phyloP scores from a whole-genome alignment of 2,329 filamentous ascomycete genomes.

The Laburnicola sp. region DNA sequence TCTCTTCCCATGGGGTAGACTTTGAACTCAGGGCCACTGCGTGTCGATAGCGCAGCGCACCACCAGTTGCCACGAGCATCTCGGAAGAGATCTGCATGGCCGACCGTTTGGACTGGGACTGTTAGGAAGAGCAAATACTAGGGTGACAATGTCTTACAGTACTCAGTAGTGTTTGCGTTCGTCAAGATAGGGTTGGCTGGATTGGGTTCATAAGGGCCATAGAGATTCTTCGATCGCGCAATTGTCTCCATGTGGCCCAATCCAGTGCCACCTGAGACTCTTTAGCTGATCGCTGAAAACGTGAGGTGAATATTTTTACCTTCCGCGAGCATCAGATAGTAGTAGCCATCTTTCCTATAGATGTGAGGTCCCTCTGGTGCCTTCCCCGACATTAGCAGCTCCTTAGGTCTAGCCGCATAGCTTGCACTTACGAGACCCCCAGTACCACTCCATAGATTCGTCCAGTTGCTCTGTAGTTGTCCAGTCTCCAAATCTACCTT shows the following conservation, averaged over 20 bases:
- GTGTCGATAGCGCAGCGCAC: constrained; percentile 31
- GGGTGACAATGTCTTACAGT: constrained; percentile 27
- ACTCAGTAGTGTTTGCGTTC: constrained; percentile 43
- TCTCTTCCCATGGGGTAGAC: constrained; percentile 36
- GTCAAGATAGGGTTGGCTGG: constrained; percentile 46
- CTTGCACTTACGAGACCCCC: constrained; percentile 27
- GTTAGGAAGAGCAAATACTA: constrained; percentile 8
- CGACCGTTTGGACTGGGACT: constrained; percentile 27
- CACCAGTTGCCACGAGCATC: constrained; percentile 31
- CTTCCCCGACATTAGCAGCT: constrained; percentile 3
- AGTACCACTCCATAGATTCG: constrained; percentile 44
- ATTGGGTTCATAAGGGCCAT: constrained; percentile 44
- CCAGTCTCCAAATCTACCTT: constrained; percentile 41
- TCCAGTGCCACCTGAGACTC: constrained; percentile 35
- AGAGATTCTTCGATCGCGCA: constrained; percentile 39
- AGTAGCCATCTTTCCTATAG: constrained; percentile 39
- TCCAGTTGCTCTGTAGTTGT: constrained; percentile 19
- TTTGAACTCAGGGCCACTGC: constrained; percentile 29
- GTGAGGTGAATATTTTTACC: constrained; percentile 37
- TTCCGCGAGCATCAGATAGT: constrained; percentile 42
- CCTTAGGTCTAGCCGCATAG: neutral
- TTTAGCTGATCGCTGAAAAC: constrained; percentile 35
- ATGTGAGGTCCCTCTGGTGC: constrained; percentile 45
- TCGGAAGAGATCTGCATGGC: constrained; percentile 35
- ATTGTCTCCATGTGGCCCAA: constrained; percentile 44